phyloP scores from a whole-genome alignment of 495 filamentous ascomycete species.

The Lentithecium fluviatile region DNA sequence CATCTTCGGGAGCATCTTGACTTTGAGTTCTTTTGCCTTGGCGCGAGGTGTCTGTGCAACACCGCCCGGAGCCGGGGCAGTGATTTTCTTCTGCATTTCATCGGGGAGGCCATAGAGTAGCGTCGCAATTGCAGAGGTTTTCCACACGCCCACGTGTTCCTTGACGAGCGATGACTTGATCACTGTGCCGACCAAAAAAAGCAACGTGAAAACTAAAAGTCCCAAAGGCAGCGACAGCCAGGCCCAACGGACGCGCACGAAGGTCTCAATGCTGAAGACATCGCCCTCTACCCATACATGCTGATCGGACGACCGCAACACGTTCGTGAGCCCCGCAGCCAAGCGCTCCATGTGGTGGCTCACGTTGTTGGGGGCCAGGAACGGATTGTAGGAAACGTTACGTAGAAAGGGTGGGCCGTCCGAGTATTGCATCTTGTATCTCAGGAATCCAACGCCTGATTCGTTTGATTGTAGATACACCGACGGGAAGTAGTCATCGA shows the following conservation, averaged over 20 bases:
- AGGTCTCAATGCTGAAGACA: conserved; percentile 14
- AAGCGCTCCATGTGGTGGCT: conserved; percentile 18
- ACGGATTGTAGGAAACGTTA: conserved; percentile 15
- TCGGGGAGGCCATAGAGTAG: conserved; percentile 30
- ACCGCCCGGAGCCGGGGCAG: not conserved
- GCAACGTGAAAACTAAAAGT: conserved; percentile 11
- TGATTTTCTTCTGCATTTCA: conserved; percentile 28
- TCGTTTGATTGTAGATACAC: no score
- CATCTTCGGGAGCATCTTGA: conserved; percentile 19
- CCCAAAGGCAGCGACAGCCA: conserved; percentile 26
- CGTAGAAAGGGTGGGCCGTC: not conserved
- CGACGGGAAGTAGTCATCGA: no score
- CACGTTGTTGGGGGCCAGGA: conserved; percentile 13
- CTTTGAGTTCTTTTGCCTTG: conserved; percentile 19
- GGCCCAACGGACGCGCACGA: conserved; percentile 14
- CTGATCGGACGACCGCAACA: conserved; percentile 7
- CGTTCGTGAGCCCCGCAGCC: conserved; percentile 18
- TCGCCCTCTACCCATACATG: conserved; percentile 3
- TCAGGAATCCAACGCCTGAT: no score
- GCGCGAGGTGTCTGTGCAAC: conserved; percentile 20
- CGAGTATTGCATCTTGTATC: no score
- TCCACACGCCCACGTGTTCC: conserved; percentile 27
- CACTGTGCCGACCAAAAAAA: conserved; percentile 29
- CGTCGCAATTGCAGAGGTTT: conserved; percentile 30
- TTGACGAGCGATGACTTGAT: conserved; percentile 9